Percentiles rank a stretch among this genome's conserved stretches.
These are phyloP conservation scores for Lecanosticta acicola DNA, from an alignment of 2,329 filamentous ascomycete genomes.

Conservation along the genomic window DNA sequence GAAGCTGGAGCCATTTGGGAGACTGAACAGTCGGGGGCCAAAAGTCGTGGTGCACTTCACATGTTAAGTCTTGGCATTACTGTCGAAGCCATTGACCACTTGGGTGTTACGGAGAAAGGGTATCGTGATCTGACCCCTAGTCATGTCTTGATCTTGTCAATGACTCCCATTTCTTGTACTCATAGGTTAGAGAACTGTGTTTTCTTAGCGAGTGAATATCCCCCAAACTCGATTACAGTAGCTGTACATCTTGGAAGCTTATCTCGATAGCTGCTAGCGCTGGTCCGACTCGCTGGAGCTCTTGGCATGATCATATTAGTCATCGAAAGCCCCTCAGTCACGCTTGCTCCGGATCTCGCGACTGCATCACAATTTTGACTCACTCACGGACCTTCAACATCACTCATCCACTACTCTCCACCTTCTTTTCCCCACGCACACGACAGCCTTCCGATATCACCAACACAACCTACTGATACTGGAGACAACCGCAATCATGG, in stretches of 20 bases:
- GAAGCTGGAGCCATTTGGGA: neutral
- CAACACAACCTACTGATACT: slow-evolving; percentile 3
- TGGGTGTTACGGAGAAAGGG: too few relatives aligned
- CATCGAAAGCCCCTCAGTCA: too few relatives aligned
- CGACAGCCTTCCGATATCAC: neutral
- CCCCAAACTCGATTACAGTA: too few relatives aligned
- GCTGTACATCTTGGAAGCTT: too few relatives aligned
- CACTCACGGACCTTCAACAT: neutral
- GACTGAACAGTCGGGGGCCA: neutral
- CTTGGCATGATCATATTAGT: too few relatives aligned
- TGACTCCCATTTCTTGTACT: too few relatives aligned
- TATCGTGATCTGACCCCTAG: too few relatives aligned
- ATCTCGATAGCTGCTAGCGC: too few relatives aligned
- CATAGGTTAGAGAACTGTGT: too few relatives aligned
- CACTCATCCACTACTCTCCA: neutral
- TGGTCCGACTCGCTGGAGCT: too few relatives aligned
- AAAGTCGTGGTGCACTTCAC: neutral
- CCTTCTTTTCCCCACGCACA: slow-evolving; percentile 1
- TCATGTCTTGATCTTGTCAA: too few relatives aligned
- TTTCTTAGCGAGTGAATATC: too few relatives aligned
- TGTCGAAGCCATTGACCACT: neutral
- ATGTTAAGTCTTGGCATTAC: neutral
- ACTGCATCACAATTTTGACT: neutral
- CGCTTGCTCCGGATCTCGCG: neutral
- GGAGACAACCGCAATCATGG: slow-evolving; percentile 45